A percentile compares a stretch with the other conserved stretches of the same genome.
phyloP scores from a whole-genome alignment of 345 rosid species.

The Eucalyptus marginata region DNA sequence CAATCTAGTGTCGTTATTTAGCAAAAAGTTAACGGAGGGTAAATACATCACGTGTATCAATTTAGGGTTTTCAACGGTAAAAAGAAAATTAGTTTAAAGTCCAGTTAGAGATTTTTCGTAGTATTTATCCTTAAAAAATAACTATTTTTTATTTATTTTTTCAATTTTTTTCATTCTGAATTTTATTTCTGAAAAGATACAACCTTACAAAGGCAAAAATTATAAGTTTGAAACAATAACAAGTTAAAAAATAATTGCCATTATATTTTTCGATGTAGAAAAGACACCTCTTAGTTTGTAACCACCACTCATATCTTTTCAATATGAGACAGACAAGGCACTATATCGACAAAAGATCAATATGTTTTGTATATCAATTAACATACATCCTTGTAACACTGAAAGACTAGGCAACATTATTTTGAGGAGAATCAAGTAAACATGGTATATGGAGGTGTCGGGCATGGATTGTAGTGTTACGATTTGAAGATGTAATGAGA shows the following conservation, averaged over 20 bases:
- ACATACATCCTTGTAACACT: too few species aligned
- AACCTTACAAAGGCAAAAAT: not conserved
- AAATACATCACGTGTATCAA: accelerated
- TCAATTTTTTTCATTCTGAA: too few species aligned
- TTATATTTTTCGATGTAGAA: not conserved
- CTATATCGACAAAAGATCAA: too few species aligned
- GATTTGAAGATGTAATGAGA: not conserved
- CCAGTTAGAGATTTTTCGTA: accelerated
- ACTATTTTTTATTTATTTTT: too few species aligned
- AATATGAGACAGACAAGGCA: not conserved
- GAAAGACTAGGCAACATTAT: not conserved
- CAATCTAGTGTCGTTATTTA: too few species aligned
- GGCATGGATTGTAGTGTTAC: too few species aligned
- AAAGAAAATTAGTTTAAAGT: too few species aligned
- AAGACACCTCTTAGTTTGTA: not conserved
- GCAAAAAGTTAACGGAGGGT: accelerated
- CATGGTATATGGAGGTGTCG: not conserved
- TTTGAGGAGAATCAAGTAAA: not conserved
- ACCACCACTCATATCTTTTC: not conserved
- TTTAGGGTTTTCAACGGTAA: too few species aligned
- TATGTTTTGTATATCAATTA: too few species aligned
- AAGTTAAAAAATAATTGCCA: not conserved
- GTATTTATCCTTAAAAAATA: too few species aligned
- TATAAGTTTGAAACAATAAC: not conserved
- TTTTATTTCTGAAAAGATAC: not conserved